These are phyloP conservation scores for Astragalus glycyphyllos DNA, from an alignment of 306 rosid species.

Conservation along the genomic window DNA sequence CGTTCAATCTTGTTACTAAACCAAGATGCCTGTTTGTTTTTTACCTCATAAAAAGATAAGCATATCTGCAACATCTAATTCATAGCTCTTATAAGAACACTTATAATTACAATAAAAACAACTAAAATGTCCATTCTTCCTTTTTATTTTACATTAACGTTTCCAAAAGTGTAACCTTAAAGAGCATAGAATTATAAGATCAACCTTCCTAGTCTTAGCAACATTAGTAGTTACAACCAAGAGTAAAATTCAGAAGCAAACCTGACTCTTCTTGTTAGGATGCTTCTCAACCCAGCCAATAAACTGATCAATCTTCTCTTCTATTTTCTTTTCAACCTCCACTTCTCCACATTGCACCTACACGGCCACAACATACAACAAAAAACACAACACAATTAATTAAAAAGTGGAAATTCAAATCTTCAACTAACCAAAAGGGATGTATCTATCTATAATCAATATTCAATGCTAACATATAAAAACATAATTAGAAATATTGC, in stretches of 20 bases:
- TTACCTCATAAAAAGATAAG: constrained; percentile 87
- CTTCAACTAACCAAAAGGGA: neutral
- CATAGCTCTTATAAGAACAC: constrained; percentile 13
- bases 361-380: constrained; percentile 22
- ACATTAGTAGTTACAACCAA: neutral
- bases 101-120: neutral
- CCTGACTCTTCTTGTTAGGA: constrained; percentile 98
- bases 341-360: constrained; percentile 96
- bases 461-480: neutral
- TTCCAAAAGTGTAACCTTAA: neutral
- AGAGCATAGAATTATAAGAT: neutral
- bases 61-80: constrained; percentile 69
- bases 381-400: neutral
- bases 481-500: neutral
- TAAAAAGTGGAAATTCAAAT: neutral
- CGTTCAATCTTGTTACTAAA: constrained; percentile 85
- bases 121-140: neutral
- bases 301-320: constrained; percentile 93
- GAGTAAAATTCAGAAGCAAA: constrained; percentile 33
- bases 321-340: constrained; percentile 91
- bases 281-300: constrained; percentile 97
- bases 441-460: neutral
- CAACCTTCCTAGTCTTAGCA: neutral
- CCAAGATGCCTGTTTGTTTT: constrained; percentile 86
- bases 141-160: constrained; percentile 4